These are phyloP conservation scores for Chrysanthemum seticuspe DNA, from an alignment of 129 eudicot species.

Conservation along the genomic window DNA sequence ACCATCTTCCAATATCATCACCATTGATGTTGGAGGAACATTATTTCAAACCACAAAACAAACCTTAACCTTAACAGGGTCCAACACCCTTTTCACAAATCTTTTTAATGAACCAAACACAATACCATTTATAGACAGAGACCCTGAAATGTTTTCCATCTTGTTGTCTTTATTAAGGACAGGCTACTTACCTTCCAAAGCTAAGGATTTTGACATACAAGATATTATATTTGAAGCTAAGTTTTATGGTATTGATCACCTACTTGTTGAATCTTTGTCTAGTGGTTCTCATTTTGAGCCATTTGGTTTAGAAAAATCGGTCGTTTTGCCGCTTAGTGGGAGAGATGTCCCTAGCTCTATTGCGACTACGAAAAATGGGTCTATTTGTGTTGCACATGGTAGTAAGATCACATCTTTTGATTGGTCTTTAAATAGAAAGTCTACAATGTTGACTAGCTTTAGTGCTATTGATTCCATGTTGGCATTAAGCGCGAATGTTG, in stretches of 20 bases:
- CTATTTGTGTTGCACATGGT: conserved; percentile 79
- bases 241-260: conserved; percentile 58
- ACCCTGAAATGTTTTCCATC: conserved; percentile 78
- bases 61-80: conserved; percentile 70
- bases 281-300: conserved; percentile 81
- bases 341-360: conserved; percentile 73
- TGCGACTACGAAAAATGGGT: conserved; percentile 65
- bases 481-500: conserved; percentile 51
- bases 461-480: conserved; percentile 66
- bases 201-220: conserved; percentile 63
- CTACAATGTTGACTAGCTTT: conserved; percentile 73
- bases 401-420: conserved; percentile 85
- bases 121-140: conserved; percentile 74
- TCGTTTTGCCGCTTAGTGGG: conserved; percentile 55
- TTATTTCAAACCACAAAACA: conserved; percentile 86
- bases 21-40: conserved; percentile 94
- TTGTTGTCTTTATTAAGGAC: conserved; percentile 78
- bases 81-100: conserved; percentile 61
- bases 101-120: conserved; percentile 34
- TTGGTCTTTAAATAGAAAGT: conserved; percentile 78
- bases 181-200: conserved; percentile 78
- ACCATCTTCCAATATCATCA: conserved; percentile 42
- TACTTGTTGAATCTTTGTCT: conserved; percentile 63
- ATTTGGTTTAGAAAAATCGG: conserved; percentile 59
- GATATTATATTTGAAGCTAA: conserved; percentile 67